These are phyloP conservation scores for Mucor mucedo DNA, from an alignment of 371 early-diverging fungal species.

Conservation along the genomic window DNA sequence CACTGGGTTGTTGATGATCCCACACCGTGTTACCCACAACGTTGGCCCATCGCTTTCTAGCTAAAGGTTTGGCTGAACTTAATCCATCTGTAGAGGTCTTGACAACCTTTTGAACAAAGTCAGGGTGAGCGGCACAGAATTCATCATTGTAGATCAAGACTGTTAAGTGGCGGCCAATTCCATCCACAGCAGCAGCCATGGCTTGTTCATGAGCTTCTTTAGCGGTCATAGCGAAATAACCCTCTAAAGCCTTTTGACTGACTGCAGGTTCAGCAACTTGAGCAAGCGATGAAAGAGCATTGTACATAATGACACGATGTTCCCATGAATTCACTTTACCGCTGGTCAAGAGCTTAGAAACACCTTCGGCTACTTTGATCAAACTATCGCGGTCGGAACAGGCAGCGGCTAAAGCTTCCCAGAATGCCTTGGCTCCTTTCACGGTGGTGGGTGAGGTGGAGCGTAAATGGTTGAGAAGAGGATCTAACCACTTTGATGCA, in stretches of 20 bases:
- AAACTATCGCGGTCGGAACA: constrained; percentile 58
- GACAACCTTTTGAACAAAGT: constrained; percentile 46
- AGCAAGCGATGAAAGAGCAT: constrained; percentile 57
- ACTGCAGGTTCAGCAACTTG: constrained; percentile 58
- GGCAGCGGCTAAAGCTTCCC: constrained; percentile 56
- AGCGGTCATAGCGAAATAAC: constrained; percentile 64
- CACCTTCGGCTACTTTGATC: constrained; percentile 62
- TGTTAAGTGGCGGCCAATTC: constrained; percentile 64
- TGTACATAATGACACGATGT: constrained; percentile 64
- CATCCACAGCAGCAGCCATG: constrained; percentile 65
- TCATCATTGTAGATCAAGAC: constrained; percentile 58
- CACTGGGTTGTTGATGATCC: constrained; percentile 45
- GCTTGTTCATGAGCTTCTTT: constrained; percentile 85
- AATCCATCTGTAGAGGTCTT: constrained; percentile 63
- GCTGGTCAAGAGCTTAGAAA: constrained; percentile 61
- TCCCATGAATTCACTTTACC: constrained; percentile 69
- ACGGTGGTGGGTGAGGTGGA: constrained; percentile 70
- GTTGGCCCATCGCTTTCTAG: constrained; percentile 65
- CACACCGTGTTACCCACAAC: constrained; percentile 56
- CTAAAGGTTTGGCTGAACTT: constrained; percentile 58
- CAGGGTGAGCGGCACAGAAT: constrained; percentile 43
- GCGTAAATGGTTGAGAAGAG: constrained; percentile 69
- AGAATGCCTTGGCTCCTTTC: constrained; percentile 59
- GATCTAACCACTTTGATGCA: constrained; percentile 67
- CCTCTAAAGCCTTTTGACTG: constrained; percentile 65